Percentiles rank a stretch among this genome's conserved stretches.
phyloP scores from a whole-genome alignment of 345 rosid species.

The Anacardium occidentale region DNA sequence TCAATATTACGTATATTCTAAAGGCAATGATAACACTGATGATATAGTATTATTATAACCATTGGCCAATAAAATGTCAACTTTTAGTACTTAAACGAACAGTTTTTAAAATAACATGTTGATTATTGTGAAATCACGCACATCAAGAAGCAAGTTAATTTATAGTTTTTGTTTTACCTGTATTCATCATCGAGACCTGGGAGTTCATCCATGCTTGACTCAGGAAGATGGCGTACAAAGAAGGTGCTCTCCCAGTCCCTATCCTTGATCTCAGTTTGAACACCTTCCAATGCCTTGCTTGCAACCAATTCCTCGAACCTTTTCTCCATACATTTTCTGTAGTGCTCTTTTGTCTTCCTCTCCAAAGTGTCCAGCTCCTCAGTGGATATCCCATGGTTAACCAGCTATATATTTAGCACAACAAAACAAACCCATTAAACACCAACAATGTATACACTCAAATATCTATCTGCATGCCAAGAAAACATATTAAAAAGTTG shows the following conservation, averaged over 20 bases:
- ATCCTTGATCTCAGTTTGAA: constrained; percentile 60
- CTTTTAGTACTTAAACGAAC: not conserved
- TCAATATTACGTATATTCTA: not conserved
- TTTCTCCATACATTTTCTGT: constrained; percentile 82
- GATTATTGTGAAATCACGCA: not conserved
- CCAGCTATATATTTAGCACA: constrained; percentile 31
- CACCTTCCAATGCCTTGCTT: constrained; percentile 58
- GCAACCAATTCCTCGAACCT: constrained; percentile 74
- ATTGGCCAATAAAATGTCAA: not conserved
- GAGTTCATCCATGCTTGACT: constrained; percentile 56
- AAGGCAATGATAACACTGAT: not conserved
- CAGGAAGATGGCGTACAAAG: constrained; percentile 67
- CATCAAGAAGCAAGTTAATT: not conserved
- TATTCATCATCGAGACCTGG: constrained; percentile 74
- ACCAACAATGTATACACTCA: not conserved
- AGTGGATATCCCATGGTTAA: constrained; percentile 72
- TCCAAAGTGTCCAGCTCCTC: constrained; percentile 77
- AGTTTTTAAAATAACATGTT: not conserved
- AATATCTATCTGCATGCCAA: not conserved
- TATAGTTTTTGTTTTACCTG: constrained; percentile 39
- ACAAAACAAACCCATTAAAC: not conserved
- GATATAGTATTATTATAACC: not conserved
- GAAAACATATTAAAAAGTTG: not conserved
- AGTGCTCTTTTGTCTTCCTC: constrained; percentile 68
- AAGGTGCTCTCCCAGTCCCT: constrained; percentile 96